Base-by-base conservation (phyloP, 306 rosid species). In the Calophaca sinica region DNA sequence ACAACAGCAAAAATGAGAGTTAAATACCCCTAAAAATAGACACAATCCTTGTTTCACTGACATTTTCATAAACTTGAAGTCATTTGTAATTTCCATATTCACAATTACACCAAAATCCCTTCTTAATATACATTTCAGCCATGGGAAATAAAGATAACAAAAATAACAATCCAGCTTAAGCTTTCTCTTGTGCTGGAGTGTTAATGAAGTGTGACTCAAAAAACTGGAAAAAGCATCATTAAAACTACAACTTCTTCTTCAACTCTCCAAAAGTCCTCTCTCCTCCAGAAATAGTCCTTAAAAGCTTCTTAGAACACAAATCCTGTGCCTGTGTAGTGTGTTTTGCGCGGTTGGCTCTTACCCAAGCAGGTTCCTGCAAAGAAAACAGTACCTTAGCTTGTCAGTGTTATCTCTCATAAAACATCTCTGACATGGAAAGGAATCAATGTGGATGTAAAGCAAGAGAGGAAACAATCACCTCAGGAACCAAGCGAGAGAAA, bases 321-420 rank as follows among this genome's bases (percentile, higher is more conserved):
- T 86, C 80, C 69, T 89, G 98, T 0, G 92, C 98, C 52, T 84
- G 87, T 9, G 93, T 82, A 1, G 86, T 91, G 38, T 74, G 81
- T 76, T 89, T 87, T 59, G 81, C 88, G 0, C 99, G 98, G 81
- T 78, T 83, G 14, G 96, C 99, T 85, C 77, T 86, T 20, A 94
- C 98, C 99, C 99, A 96, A 11, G 96, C 99, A 6, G 99, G 99
- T 81, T 96, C 99, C 99, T 96, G 84, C 50, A 83, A 68, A 68
- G 46, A 48, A 82, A 63, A 74, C 68, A 44, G 20, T 5, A 44
- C 10, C 71, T 64, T 44, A 26, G 53, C 6, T 0, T 41, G 51
- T 41, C 33, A 72, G 45, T 10, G 33, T 52, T 11, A 57, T 79
- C 8, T 53, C 52, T 31, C 33, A 12, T 33, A 20, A 62, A 75